These are phyloP conservation scores for Trichosporon inkin DNA, from an alignment of 1,284 basidiomycete genomes.

Conservation along the genomic window DNA sequence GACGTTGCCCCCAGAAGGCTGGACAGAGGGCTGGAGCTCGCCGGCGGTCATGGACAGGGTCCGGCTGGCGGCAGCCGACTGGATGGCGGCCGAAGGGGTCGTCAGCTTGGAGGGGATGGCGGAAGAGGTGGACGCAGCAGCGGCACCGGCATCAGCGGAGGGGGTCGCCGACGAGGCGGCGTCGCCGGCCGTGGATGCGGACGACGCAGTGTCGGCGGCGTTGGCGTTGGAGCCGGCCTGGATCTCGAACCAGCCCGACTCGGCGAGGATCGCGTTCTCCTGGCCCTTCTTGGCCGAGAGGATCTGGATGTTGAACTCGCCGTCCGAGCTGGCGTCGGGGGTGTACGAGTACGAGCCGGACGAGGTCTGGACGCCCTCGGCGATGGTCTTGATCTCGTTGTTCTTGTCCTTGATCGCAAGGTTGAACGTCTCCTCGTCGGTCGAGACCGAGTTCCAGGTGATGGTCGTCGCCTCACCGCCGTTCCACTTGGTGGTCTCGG, in stretches of 20 bases:
- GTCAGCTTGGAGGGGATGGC: neutral
- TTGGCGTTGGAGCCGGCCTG: constrained; percentile 22
- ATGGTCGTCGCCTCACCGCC: constrained; percentile 31
- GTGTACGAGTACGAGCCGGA: constrained; percentile 38
- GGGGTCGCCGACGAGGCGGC: constrained; percentile 16
- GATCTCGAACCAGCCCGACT: constrained; percentile 40
- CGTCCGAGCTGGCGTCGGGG: constrained; percentile 26
- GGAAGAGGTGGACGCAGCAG: neutral
- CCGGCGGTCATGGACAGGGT: constrained; percentile 2
- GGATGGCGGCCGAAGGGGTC: neutral
- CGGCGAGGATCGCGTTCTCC: constrained; percentile 38
- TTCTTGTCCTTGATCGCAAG: constrained; percentile 34
- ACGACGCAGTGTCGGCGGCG: constrained; percentile 1
- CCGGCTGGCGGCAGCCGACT: neutral
- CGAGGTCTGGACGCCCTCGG: constrained; percentile 31
- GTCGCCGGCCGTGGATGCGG: neutral
- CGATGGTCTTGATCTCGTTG: constrained; percentile 43
- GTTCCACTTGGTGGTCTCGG: constrained; percentile 32
- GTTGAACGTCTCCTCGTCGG: constrained; percentile 39
- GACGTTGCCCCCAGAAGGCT: neutral
- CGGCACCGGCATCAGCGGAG: constrained; percentile 6
- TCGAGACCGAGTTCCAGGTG: constrained; percentile 38
- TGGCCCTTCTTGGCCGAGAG: constrained; percentile 18
- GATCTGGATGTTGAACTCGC: constrained; percentile 29
- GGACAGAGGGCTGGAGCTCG: constrained; percentile 1